Evolutionary conservation across 2,329 filamentous ascomycete genomes (phyloP).

Genomic region (Tolypocladium nubicola): DNA sequence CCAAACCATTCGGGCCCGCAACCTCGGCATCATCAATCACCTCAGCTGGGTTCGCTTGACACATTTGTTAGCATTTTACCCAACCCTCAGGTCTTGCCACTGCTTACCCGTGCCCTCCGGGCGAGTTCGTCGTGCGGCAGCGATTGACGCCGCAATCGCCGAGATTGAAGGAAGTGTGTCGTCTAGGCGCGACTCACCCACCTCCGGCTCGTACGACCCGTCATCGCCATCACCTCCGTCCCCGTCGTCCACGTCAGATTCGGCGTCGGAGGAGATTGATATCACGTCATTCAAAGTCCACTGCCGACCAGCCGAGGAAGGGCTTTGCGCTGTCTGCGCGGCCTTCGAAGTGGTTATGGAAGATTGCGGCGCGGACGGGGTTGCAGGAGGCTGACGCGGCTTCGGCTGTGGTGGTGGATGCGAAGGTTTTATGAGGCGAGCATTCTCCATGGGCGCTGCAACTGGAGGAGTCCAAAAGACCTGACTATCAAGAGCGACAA

Average conservation of each 20-base stretch:
- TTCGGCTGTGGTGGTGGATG: background rate
- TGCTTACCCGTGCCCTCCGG: background rate
- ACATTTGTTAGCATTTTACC: background rate
- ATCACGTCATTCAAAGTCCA: background rate
- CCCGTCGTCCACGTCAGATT: background rate
- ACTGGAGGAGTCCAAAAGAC: background rate
- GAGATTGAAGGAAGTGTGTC: background rate
- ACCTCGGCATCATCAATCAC: background rate
- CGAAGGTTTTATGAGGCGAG: too few species aligned
- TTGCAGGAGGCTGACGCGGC: background rate
- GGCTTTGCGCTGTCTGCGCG: background rate
- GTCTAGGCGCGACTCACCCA: too few species aligned
- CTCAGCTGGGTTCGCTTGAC: background rate
- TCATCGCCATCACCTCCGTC: background rate
- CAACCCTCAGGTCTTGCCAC: background rate
- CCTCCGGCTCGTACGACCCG: too few species aligned
- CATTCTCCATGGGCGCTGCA: background rate
- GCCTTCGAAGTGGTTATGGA: background rate
- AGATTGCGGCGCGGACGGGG: background rate
- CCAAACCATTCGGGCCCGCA: background rate
- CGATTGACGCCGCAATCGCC: background rate
- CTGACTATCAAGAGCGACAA: background rate
- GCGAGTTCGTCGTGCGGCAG: background rate
- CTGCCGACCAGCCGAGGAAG: background rate
- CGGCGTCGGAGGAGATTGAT: constrained; percentile 1